Evolutionary conservation across 305 asterid genomes (phyloP).

Genomic region (Fraxinus sp.): DNA sequence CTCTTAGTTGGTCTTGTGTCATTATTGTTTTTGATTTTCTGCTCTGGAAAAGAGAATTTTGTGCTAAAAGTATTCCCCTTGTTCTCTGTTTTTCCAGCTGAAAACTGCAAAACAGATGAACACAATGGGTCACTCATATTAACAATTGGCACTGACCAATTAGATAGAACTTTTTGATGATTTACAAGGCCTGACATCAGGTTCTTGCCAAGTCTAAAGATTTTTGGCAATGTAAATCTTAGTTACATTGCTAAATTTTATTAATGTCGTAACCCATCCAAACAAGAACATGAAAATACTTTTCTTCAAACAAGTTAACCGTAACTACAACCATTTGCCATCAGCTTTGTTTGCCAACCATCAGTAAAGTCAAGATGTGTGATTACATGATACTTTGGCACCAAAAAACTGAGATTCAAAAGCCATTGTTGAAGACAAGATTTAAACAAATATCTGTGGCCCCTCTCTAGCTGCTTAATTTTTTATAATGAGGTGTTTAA

Average conservation of each 20-base stretch:
- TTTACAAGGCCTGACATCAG: not conserved
- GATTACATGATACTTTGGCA: not conserved
- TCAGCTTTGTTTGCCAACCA: not conserved
- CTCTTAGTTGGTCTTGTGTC: slow-evolving; percentile 70
- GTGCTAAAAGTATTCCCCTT: slow-evolving; percentile 45
- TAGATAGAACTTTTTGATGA: slow-evolving; percentile 3
- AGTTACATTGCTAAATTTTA: not conserved
- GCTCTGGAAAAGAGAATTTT: slow-evolving; percentile 54
- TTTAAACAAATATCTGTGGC: not conserved
- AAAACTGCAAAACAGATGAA: slow-evolving; percentile 51
- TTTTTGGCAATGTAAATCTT: slow-evolving; percentile 10
- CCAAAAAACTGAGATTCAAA: not conserved
- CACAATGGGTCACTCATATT: slow-evolving; percentile 23
- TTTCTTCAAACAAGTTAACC: not conserved
- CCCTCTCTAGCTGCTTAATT: not conserved
- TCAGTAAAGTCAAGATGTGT: not conserved
- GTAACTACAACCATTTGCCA: not conserved
- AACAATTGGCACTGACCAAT: slow-evolving; percentile 16
- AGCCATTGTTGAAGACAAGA: not conserved
- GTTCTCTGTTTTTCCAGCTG: slow-evolving; percentile 60
- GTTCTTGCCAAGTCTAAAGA: not conserved
- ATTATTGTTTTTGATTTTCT: slow-evolving; percentile 46
- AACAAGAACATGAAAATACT: not conserved
- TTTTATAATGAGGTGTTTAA: not conserved
- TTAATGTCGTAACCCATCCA: slow-evolving; percentile 6